phyloP scores from a whole-genome alignment of 352 stramenopile species.

The Phytophthora colocasiae region DNA sequence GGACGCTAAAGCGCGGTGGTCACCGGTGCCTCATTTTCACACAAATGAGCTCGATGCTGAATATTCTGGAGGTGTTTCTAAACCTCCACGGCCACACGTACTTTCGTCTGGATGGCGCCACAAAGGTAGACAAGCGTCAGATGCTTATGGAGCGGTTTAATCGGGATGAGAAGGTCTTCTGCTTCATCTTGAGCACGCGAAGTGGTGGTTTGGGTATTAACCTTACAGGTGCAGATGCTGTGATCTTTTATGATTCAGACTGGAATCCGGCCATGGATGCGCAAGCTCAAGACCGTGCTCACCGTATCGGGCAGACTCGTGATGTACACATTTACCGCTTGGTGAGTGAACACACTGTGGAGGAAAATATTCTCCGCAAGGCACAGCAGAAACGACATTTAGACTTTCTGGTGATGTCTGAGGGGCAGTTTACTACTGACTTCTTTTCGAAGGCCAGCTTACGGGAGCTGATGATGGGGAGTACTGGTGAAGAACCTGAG shows the following conservation, averaged over 20 bases:
- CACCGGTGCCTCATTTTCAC: constrained; percentile 97
- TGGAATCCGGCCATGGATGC: constrained; percentile 96
- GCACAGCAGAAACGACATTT: constrained; percentile 98
- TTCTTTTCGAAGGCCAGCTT: constrained; percentile 90
- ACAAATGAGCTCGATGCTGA: constrained; percentile 99
- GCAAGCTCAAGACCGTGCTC: constrained; percentile 96
- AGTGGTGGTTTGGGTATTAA: constrained; percentile 99
- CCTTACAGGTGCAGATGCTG: constrained; percentile 96
- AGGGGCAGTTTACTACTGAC: constrained; percentile 80
- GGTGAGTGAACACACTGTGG: constrained; percentile 97
- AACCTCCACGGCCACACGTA: constrained; percentile 98
- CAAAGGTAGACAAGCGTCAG: constrained; percentile 96
- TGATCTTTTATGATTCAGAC: constrained; percentile 94
- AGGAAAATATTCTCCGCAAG: constrained; percentile 99
- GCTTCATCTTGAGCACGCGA: constrained; percentile 98
- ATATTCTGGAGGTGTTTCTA: constrained; percentile 99
- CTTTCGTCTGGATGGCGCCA: constrained; percentile 97
- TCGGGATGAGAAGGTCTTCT: constrained; percentile 96
- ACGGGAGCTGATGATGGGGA: constrained; percentile 88
- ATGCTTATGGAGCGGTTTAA: constrained; percentile 99
- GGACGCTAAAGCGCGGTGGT: constrained; percentile 94
- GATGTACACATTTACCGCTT: constrained; percentile 99
- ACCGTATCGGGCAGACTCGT: constrained; percentile 98
- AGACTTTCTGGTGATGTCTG: constrained; percentile 93
- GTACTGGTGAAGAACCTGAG: constrained; percentile 17